These are phyloP conservation scores for Oryza rufipogon DNA, from an alignment of 176 grass and related monocot genomes.

Conservation along the genomic window DNA sequence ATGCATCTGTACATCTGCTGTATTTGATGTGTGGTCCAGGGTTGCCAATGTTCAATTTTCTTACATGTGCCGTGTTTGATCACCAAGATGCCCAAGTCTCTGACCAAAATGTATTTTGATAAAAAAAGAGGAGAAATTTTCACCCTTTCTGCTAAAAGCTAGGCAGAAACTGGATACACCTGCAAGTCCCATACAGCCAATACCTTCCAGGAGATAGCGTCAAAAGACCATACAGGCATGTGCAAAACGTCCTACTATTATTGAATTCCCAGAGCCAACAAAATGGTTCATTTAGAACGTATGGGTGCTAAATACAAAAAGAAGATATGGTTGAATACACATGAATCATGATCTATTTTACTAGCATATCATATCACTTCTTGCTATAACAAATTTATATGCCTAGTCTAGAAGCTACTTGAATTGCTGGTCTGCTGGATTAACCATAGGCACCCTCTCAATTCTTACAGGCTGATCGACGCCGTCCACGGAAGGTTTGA, in stretches of 20 bases:
- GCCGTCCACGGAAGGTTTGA: slow-evolving; percentile 83
- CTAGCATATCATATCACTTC: background rate
- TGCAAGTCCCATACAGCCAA: background rate
- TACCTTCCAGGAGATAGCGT: background rate
- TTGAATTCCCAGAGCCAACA: background rate
- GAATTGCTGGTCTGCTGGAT: slow-evolving; percentile 42
- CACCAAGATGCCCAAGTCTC: slow-evolving; percentile 1
- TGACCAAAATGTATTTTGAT: background rate
- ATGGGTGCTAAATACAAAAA: background rate
- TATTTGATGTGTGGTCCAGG: background rate
- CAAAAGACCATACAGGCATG: background rate
- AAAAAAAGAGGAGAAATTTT: background rate
- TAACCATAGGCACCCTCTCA: slow-evolving; percentile 60
- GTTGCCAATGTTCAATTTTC: background rate
- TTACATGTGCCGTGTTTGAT: background rate
- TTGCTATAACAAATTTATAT: background rate
- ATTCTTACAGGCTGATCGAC: slow-evolving; percentile 48
- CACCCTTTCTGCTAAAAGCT: background rate
- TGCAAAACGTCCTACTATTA: background rate
- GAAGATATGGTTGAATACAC: background rate
- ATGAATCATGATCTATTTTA: background rate
- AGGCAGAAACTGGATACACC: background rate
- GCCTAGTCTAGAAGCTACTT: slow-evolving; percentile 1
- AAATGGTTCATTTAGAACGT: slow-evolving; percentile 11
- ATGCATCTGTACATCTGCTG: background rate